phyloP scores from a whole-genome alignment of 805 yeast species.

The Wickerhamomyces bovis region DNA sequence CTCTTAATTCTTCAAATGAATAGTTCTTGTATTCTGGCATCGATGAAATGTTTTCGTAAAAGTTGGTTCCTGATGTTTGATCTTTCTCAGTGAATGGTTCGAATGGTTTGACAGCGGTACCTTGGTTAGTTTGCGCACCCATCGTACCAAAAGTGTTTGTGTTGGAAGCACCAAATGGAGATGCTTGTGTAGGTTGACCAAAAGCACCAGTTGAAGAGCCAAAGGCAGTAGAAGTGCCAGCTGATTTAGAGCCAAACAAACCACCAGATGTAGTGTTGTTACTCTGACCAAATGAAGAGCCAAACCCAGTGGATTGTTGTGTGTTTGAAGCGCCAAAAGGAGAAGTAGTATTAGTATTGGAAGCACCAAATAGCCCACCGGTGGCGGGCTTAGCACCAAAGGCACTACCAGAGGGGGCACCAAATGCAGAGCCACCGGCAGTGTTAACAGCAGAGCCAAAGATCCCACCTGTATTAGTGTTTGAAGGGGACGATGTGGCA shows the following conservation, averaged over 20 bases:
- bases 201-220: constrained; percentile 21
- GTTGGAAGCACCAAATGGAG: constrained; percentile 35
- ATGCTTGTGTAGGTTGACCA: constrained; percentile 25
- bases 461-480: constrained; percentile 26
- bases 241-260: constrained; percentile 9
- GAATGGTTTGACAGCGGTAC: constrained; percentile 70
- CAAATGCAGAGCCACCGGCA: constrained; percentile 12
- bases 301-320: constrained; percentile 1
- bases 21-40: constrained; percentile 87
- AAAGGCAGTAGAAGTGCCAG: constrained; percentile 13
- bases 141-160: constrained; percentile 8
- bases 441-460: constrained; percentile 33
- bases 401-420: constrained; percentile 26
- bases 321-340: constrained; percentile 20
- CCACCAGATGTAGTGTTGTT: constrained; percentile 8
- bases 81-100: constrained; percentile 71
- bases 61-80: constrained; percentile 46
- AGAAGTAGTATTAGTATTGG: constrained; percentile 16
- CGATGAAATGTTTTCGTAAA: constrained; percentile 68
- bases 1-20: constrained; percentile 84
- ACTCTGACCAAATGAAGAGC: constrained; percentile 7
- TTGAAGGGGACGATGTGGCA: constrained; percentile 21
- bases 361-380: constrained; percentile 4
- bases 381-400: constrained; percentile 34
- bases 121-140: constrained; percentile 39